Base-by-base conservation (phyloP, 441 rosid genomes). In the Omphalea diandra region DNA sequence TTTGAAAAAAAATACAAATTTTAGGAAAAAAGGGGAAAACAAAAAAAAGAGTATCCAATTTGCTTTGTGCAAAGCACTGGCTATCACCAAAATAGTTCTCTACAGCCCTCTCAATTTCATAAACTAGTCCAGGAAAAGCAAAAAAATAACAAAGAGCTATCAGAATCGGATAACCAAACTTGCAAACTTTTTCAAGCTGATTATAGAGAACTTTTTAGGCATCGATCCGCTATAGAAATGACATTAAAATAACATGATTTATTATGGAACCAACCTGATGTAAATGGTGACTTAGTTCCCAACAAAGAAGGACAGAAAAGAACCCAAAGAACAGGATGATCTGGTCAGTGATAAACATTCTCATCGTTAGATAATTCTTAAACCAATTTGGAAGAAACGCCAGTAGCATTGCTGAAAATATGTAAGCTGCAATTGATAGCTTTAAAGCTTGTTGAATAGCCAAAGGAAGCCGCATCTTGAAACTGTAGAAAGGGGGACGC, bases 401-500 rank as follows among this genome's bases (percentile, higher is more conserved):
- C 15, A 83, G 67, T 80, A 86, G 56, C 71, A 83, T 36, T 35
- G 81, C 79, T 7, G 90, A 88, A 58, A 82, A 57, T 22, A 88
- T 22, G 70, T 76, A 84, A 43, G 84, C 83, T 52, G 49, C 61
- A 54, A 69, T 77, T 0, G 96, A 92, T 49, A 92, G 83, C 86
- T 83, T 84, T 35, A 90, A 65, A 65, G 97, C 90, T 47, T 73
- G 74, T 50, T 71, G 63, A 50, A 79, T 17, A n/a, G 98, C 91
- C 3, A 82, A 79, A 41, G 90, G 88, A 44, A 92, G 77, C 40
- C 88, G 94, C 87, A 90, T 89, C 79, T 94, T 92, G 83, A 92
- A 90, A 83, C 91, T 88, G 75, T 83, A 92, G 80, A 84, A 86
- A 38, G 79, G 85, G 33, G 89, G 89, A 53, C 98, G 93, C 98